These are phyloP conservation scores for Pythium aquatile DNA, from an alignment of 352 stramenopile genomes.

Conservation along the genomic window DNA sequence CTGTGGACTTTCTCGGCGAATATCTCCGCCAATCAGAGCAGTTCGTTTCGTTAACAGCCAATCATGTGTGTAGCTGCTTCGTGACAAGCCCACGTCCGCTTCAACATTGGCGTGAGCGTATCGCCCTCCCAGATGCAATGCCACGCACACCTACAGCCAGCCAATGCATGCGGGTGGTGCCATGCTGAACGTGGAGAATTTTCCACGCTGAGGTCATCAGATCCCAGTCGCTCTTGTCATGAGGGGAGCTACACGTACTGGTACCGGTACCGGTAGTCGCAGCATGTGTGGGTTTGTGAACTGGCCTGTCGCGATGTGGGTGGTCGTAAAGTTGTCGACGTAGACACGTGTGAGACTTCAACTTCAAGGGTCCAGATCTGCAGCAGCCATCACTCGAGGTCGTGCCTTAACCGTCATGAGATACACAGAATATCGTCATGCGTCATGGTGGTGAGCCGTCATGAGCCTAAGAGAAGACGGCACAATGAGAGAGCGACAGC, in stretches of 20 bases:
- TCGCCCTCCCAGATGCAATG: neutral
- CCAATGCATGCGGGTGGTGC: neutral
- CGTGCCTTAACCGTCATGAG: no score
- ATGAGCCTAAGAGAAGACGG: no score
- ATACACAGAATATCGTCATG: neutral
- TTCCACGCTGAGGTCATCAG: neutral
- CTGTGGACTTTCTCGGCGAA: neutral
- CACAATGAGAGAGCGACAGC: no score
- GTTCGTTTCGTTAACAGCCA: neutral
- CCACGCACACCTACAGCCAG: neutral
- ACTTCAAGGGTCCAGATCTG: neutral
- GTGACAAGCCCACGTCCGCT: neutral
- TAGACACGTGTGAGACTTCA: neutral
- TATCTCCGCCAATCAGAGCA: neutral
- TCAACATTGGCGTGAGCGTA: neutral
- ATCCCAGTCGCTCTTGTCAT: neutral
- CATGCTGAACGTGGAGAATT: neutral
- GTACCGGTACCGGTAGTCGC: no score
- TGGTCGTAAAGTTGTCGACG: neutral
- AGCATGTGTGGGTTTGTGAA: neutral
- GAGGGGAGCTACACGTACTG: neutral
- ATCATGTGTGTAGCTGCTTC: neutral
- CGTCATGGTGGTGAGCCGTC: no score
- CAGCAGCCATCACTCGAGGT: neutral
- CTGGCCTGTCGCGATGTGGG: neutral